Conservation (phyloP, 1,284 basidiomycete species). For the Peniophora sp. region DNA sequence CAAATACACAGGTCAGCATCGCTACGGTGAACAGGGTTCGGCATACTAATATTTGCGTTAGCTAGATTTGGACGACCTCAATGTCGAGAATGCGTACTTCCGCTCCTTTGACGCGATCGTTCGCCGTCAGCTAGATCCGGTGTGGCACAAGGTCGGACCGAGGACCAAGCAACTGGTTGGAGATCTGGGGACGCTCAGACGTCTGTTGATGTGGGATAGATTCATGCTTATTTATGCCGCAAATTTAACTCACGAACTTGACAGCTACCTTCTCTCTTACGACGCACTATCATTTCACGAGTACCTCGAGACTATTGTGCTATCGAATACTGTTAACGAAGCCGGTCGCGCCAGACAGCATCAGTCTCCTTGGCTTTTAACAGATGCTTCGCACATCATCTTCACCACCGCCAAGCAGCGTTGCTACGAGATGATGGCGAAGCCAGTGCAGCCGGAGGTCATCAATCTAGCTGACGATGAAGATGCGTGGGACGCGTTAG, state of each 20-base stretch:
- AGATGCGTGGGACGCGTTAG: constrained; percentile 63
- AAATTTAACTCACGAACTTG: neutral
- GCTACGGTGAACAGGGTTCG: neutral
- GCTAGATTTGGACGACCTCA: constrained; percentile 93
- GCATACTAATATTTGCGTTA: constrained; percentile 24
- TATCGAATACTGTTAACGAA: constrained; percentile 54
- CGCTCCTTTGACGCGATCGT: constrained; percentile 90
- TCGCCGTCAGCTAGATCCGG: constrained; percentile 81
- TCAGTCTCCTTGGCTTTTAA: constrained; percentile 82
- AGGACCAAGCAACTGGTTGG: constrained; percentile 88
- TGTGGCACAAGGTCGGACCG: constrained; percentile 95
- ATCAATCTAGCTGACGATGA: constrained; percentile 50
- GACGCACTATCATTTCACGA: constrained; percentile 88
- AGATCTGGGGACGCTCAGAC: constrained; percentile 82
- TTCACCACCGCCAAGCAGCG: constrained; percentile 78
- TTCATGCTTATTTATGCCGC: neutral
- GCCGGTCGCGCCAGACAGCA: constrained; percentile 52
- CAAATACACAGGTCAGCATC: constrained; percentile 66
- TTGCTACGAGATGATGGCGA: constrained; percentile 56
- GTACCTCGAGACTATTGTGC: constrained; percentile 88
- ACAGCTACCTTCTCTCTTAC: constrained; percentile 83
- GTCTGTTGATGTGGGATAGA: constrained; percentile 66
- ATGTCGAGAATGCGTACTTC: constrained; percentile 92
- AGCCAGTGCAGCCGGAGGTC: constrained; percentile 12
- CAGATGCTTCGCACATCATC: constrained; percentile 84